Evolutionary conservation across 139 green algal species (phyloP), one percentile per base, ranked within the genome.

Genomic region (Chlorella sp.): DNA sequence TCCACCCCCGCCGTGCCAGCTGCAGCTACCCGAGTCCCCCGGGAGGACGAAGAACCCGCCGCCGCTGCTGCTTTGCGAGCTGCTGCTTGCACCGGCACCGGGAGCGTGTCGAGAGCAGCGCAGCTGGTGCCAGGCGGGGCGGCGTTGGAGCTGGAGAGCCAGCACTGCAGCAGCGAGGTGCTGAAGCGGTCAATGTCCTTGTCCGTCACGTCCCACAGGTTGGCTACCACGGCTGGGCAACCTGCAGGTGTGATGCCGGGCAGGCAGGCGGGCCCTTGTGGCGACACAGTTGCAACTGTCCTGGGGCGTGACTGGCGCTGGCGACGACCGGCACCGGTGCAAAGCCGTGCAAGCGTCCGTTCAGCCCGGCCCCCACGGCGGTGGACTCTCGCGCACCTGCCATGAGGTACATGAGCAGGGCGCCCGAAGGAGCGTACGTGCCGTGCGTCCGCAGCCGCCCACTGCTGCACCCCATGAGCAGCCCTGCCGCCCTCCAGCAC

Each of bases 161-260:
- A 97, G 10, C n/a, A 29, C 0, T 82, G 50, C 51, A 98, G 75
- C 27, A 95, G 55, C 0, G 80, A 71, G 26, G 77, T 59, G 24
- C 76, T 84, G 71, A 96, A 98, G 24, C 93, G 81, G 78, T 98
- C 93, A 33, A 98, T 97, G 82, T 98, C 93, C 5, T 85, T 65
- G 71, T 98, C 93, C 6, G 93, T 98, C n/a, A 98, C 93, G 73
- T 98, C 93, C 93, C 93, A 98, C 31, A 98, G 83, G 81, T 96
- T 97, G 35, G 82, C 92, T 30, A 97, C 86, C 2, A 86, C 84
- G 6, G 81, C 80, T 0, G 93, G 93, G 74, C 85, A 91, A 5
- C 92, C 93, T 88, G 86, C 73, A 49, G 0, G 42, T 55, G n/a
- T n/a, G n/a, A n/a, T n/a, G n/a, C n/a, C n/a, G n/a, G n/a, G n/a